Conservation (phyloP, 768 basidiomycete genomes). For the Hypholoma sublateritium region DNA sequence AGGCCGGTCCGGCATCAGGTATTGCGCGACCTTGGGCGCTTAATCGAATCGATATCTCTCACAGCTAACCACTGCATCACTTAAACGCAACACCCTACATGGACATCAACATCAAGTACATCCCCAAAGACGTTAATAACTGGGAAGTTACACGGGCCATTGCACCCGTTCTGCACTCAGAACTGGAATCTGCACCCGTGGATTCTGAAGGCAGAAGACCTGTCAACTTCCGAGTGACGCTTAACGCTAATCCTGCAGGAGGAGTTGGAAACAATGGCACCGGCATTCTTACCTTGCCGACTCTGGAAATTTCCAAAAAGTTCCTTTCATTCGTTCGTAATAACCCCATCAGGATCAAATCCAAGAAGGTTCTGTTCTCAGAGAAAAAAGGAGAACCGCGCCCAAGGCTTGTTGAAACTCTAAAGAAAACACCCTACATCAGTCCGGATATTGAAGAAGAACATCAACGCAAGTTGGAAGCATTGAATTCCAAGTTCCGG, state of each 20-base stretch:
- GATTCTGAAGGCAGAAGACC: constrained; percentile 22
- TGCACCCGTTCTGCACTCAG: constrained; percentile 54
- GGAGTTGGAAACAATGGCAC: constrained; percentile 59
- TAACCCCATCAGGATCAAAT: constrained; percentile 40
- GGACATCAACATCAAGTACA: constrained; percentile 35
- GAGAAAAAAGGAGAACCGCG: constrained; percentile 11
- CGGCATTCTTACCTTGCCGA: constrained; percentile 41
- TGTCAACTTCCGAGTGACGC: constrained; percentile 63
- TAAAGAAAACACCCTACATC: constrained; percentile 56
- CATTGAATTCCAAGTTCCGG: constrained; percentile 34
- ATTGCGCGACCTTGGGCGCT: too few relatives aligned
- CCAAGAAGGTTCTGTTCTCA: constrained; percentile 40
- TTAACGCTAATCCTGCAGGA: constrained; percentile 46
- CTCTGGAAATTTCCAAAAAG: constrained; percentile 34
- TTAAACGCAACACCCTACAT: constrained; percentile 17
- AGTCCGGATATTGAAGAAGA: constrained; percentile 54
- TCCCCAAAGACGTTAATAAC: constrained; percentile 41
- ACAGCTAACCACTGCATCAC: too few relatives aligned
- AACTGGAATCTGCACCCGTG: constrained; percentile 42
- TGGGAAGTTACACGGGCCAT: constrained; percentile 61
- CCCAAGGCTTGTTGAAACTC: constrained; percentile 26
- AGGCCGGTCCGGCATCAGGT: too few relatives aligned
- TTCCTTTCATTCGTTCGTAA: constrained; percentile 46
- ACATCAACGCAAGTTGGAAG: constrained; percentile 32
- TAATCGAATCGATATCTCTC: too few relatives aligned